Base-by-base conservation (phyloP, 179 eudicot species). In the Beta lomatogona region DNA sequence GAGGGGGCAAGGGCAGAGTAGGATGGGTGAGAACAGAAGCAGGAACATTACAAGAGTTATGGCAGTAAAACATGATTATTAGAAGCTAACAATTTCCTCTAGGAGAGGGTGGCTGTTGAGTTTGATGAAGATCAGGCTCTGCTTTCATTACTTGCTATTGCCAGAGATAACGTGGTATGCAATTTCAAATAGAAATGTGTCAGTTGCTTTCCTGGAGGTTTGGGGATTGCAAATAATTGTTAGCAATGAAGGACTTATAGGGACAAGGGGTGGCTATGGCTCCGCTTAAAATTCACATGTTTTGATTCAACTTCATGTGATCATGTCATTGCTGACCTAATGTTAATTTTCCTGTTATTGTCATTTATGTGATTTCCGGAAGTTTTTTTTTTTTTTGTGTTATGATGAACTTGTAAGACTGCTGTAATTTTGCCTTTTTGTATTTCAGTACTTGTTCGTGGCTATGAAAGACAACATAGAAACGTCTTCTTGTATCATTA, bases 401-500 rank as follows among this genome's bases (percentile, higher is more conserved):
- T 31, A 41, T 53, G 11, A 46, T 15, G 80, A 19, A 25, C 15
- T n/a, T 77, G 14, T 12, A 44, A 9, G 41, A 72, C 36, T 72
- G 53, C 19, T 8, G 21, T 78, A 59, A 44, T 44, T 60, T 75
- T 48, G 73, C 21, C 52, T 74, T 68, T 15, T 84, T 81, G 66
- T 75, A 28, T 41, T 87, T 83, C 92, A 96, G 99, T 82, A 89
- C 77, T 88, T 96, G 86, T 87, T 96, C 73, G 93, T 93, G 66
- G 91, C 90, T 78, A 86, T 85, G 85, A 91, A 88, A 83, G 99
- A 96, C 84, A 88, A 85, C 76, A 79, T 86, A n/a, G 97, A 96
- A 83, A 90, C 97, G 50, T 96, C 99, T 44, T 86, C 93, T 46
- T 96, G 98, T 86, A 87, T 96, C 61, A 64, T 88, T 22, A 90